Base-by-base conservation (phyloP, 371 early-diverging fungal genomes). In the Mortierella sp. region DNA sequence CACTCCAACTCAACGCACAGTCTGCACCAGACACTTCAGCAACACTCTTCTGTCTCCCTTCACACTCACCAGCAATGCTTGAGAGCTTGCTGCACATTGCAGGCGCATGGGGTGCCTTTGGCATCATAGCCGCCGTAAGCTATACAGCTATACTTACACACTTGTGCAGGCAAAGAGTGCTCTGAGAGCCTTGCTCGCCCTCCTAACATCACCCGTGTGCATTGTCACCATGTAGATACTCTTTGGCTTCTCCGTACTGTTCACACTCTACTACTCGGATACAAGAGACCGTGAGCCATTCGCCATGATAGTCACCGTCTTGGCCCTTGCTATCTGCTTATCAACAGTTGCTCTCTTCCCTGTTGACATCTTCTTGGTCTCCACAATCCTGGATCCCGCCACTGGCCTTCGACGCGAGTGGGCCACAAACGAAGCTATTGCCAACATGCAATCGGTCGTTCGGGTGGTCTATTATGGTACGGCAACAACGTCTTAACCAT, bases 351-450 rank as follows among this genome's bases (percentile, higher is more conserved):
- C 85, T 13, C 79, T 91, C 39, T 74, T 89, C 31, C 89, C 91
- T 1, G 80, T 90, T 16, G 92, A 91, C 69, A 89, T 89, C 43
- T 89, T 86, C 68, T 58, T 90, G 39, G 90, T 90, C 18, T 90
- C 92, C 9, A 80, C 84, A 5, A 89, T 88, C 21, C 82, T 87
- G 42, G 82, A 90, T 72, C 67, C 64, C 6, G 12, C 54, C 18
- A 87, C 86, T 1, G 92, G 92, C 8, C 58, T 89, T 16, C 86
- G 89, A 57, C 80, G 83, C 30, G 66, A 60, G 13, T 91, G 92
- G 92, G 92, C 90, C 6, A 87, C 87, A 1, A 82, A 83, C 4
- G 84, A 84, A 2, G 71, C 72, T 14, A 67, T 91, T 12, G 71
- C 71, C 7, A 31, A 56, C 23, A 86, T 89, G 79, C 83, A 82